Base-by-base conservation (phyloP, 2,329 filamentous ascomycete species). In the Zasmidium angulare region DNA sequence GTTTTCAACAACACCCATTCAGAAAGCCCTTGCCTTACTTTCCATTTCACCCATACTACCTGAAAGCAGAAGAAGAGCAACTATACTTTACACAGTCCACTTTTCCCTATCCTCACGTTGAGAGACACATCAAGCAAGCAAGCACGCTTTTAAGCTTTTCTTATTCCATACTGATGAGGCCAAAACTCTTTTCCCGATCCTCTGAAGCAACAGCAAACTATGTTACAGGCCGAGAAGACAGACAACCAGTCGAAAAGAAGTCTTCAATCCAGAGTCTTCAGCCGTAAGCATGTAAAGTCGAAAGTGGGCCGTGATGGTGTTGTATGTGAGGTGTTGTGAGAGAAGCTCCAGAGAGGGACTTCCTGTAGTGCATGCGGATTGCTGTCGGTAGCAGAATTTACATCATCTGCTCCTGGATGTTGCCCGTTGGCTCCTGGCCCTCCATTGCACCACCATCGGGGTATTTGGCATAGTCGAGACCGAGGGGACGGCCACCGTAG, bases 371-470 rank as follows among this genome's bases (percentile, higher is more conserved):
- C 36, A 17, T 43, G 12, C 36, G 36, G 11, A 29, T 43, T n/a
- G 36, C 20, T 26, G 36, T 49, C 46, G 53, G 43, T 52, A 53
- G 56, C 48, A 61, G 46, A 56, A 31, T 59, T 65, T 71, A 98
- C 93, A 98, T 96, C 78, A 98, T 97, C 81, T 98, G 93, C 74
- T 98, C 93, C 78, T 98, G 95, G n/a, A 92, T 96, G 73, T 96
- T 78, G 53, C 82, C 76, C 23, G 81, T 80, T 43, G 79, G 85
- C 65, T 90, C 85, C 63, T 91, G 87, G 31, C 88, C 90, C 67
- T 97, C 93, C 91, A 97, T 96, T 68, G 81, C 84, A 64, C 93
- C 82, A 46, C 85, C 81, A 73, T 89, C 93, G 66, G 90, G 81
- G 77, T 98, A 98, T 77, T 95, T 96, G 80, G 97, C 93, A 72